Evolutionary conservation across 1,139 yeast species (phyloP).

Genomic region (Kazachstania sp.): DNA sequence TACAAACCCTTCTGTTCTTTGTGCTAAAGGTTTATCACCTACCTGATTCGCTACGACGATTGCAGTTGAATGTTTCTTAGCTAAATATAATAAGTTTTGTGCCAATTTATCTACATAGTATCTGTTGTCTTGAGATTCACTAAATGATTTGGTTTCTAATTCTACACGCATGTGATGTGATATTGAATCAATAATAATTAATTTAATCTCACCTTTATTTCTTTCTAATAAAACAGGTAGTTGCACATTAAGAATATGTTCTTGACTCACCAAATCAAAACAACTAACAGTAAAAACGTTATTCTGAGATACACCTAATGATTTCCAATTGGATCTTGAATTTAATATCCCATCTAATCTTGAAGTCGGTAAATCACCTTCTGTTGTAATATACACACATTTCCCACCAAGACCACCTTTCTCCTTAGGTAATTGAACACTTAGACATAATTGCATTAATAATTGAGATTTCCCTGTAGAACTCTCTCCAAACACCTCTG

Average conservation of each 20-base stretch:
- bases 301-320: constrained; percentile 35
- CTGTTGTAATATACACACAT: constrained; percentile 69
- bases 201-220: constrained; percentile 36
- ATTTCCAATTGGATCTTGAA: constrained; percentile 24
- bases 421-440: constrained; percentile 43
- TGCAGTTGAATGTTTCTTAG: constrained; percentile 45
- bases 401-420: constrained; percentile 40
- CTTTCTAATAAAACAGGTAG: constrained; percentile 49
- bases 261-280: constrained; percentile 62
- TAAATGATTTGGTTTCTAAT: constrained; percentile 35
- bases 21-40: constrained; percentile 45
- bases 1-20: constrained; percentile 10
- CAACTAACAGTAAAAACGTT: constrained; percentile 56
- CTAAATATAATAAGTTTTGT: constrained; percentile 43
- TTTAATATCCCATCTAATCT: constrained; percentile 39
- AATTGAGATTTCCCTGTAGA: constrained; percentile 82
- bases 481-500: constrained; percentile 78
- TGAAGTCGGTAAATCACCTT: constrained; percentile 59
- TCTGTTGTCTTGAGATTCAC: constrained; percentile 34
- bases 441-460: constrained; percentile 51
- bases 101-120: constrained; percentile 41
- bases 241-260: constrained; percentile 64
- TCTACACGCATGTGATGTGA: constrained; percentile 78
- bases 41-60: constrained; percentile 77
- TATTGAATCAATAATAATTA: constrained; percentile 71